A percentile compares a stretch with the other conserved stretches of the same genome.
These are phyloP conservation scores for Lipomyces mesembrius DNA, from an alignment of 805 yeast species.

Conservation along the genomic window DNA sequence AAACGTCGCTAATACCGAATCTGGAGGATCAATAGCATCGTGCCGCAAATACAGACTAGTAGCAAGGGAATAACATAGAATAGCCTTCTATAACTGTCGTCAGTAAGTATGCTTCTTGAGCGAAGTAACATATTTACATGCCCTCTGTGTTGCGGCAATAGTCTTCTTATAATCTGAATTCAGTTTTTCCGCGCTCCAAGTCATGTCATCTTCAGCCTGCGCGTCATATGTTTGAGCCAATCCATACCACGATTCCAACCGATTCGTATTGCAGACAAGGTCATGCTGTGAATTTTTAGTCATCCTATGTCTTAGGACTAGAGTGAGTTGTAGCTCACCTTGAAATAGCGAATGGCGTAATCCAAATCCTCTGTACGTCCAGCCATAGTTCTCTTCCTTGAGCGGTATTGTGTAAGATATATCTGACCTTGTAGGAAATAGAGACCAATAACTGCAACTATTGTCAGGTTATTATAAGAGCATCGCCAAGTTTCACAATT, in stretches of 20 bases:
- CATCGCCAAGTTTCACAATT: no score
- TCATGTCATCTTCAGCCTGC: conserved; percentile 83
- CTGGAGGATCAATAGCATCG: conserved; percentile 44
- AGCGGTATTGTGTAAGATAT: conserved; percentile 68
- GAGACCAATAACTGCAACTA: conserved; percentile 53
- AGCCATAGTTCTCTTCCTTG: conserved; percentile 76
- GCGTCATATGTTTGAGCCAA: conserved; percentile 79
- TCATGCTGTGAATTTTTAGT: conserved; percentile 51
- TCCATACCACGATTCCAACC: conserved; percentile 86
- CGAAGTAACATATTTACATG: conserved; percentile 45
- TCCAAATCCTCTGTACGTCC: conserved; percentile 83
- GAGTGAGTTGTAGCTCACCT: conserved; percentile 30
- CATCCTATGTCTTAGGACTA: background rate
- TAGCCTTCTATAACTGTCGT: conserved; percentile 23
- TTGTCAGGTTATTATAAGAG: background rate
- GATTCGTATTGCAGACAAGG: conserved; percentile 62
- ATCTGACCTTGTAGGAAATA: conserved; percentile 72
- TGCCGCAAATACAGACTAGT: conserved; percentile 49
- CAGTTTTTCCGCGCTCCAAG: conserved; percentile 89
- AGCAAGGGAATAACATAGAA: conserved; percentile 78
- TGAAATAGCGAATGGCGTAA: conserved; percentile 66
- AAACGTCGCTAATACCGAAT: conserved; percentile 55
- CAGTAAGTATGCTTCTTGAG: conserved; percentile 43
- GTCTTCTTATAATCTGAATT: conserved; percentile 62
- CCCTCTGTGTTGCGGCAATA: conserved; percentile 67